Base-by-base conservation (phyloP, 371 early-diverging fungal genomes). In the Nematocida parisii region DNA sequence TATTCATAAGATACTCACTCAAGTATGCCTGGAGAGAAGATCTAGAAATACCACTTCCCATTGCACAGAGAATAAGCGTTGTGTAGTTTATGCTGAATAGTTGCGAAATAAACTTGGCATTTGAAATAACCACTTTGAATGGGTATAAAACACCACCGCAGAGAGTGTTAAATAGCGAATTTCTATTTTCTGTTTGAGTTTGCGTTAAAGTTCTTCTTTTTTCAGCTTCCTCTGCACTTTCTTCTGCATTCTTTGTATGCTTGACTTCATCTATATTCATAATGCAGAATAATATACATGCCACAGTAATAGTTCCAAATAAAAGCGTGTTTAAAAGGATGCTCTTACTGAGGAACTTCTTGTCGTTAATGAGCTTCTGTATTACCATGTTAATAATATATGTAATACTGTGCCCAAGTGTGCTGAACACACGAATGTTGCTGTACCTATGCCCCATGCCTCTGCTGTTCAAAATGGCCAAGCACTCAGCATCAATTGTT, bases 21-120 rank as follows among this genome's bases (percentile, higher is more conserved):
- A 77, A 44, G 56, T 77, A 77, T 40, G 80, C 39, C 57, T 77
- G 80, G 5, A 77, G 62, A 56, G 80, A 77, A 6, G 80, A 68
- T 39, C 80, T 39, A 40, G 80, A 77, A 5, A 77, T 46, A n/a
- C 80, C 80, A 44, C 68, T 77, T 9, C 80, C 80, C 33, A 77
- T 11, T 18, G 80, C 60, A 2, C 56, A 46, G 15, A 71, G 5
- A n/a, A 77, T 6, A 46, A 77, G 18, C 42, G 68, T 61, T 13
- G n/a, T 15, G 11, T 57, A 44, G 27, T 44, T 42, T 13, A 39
- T 15, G 45, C 15, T 57, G 61, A 77, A 60, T 9, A 61, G 7
- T 15, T 45, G 15, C 27, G 42, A 22, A 44, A 44, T 45, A 64
- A 44, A 64, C 33, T 33, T 13, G 13, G 42, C 64, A 42, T 64